phyloP scores from a whole-genome alignment of 495 filamentous ascomycete genomes.

The Talaromyces nanjingensis region DNA sequence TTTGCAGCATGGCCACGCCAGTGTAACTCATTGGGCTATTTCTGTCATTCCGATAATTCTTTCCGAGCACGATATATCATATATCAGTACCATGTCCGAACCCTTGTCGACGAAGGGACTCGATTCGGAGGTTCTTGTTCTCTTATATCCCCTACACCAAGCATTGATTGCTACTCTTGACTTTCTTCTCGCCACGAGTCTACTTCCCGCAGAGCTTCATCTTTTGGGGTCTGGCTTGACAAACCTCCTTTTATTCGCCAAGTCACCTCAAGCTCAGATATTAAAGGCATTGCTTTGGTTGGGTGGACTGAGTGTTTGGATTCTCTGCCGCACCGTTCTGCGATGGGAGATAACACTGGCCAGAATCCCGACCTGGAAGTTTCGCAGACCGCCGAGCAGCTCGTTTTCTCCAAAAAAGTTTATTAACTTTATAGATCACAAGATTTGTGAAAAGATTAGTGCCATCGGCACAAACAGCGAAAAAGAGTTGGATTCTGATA shows the following conservation, averaged over 20 bases:
- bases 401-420: slow-evolving; percentile 41
- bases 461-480: slow-evolving; percentile 26
- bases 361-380: slow-evolving; percentile 85
- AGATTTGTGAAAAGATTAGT: slow-evolving; percentile 37
- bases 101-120: slow-evolving; percentile 37
- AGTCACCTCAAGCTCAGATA: slow-evolving; percentile 78
- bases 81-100: slow-evolving; percentile 15
- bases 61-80: slow-evolving; percentile 32
- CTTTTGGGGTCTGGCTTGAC: slow-evolving; percentile 76
- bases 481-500: slow-evolving; percentile 39
- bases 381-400: slow-evolving; percentile 50
- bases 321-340: slow-evolving; percentile 68
- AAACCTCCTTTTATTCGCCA: slow-evolving; percentile 69
- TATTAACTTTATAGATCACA: slow-evolving; percentile 44
- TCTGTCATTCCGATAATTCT: slow-evolving; percentile 55
- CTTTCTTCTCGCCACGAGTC: slow-evolving; percentile 77
- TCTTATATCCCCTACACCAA: slow-evolving; percentile 83
- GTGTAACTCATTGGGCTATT: slow-evolving; percentile 65
- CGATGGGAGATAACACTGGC: slow-evolving; percentile 80
- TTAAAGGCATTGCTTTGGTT: slow-evolving; percentile 80
- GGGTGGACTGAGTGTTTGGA: slow-evolving; percentile 70
- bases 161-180: slow-evolving; percentile 66
- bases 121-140: slow-evolving; percentile 52
- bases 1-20: slow-evolving; percentile 31
- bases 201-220: slow-evolving; percentile 80